Evolutionary conservation across 495 filamentous ascomycete species (phyloP), one percentile per base, ranked within the genome.

Genomic region (Apodospora peruviana): DNA sequence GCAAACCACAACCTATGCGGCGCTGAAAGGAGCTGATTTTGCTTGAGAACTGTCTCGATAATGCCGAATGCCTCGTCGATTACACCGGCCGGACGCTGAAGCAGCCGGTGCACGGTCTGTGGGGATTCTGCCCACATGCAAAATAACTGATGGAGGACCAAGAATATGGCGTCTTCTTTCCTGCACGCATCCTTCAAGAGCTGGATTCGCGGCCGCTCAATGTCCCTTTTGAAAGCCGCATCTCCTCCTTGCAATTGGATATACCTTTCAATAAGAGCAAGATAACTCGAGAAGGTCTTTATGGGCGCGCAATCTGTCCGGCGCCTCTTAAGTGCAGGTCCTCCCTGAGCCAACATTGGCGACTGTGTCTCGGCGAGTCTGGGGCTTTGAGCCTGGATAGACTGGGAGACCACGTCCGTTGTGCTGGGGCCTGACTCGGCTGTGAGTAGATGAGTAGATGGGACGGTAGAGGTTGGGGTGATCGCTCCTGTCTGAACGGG

Each of bases 61-160:
- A 59, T 59, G 4, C 36, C 32, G 47, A 79, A 76, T 18, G 67
- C 71, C 2, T 18, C 21, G 16, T 74, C 64, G 8, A 70, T 42
- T 1, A 10, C 37, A 1, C 29, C 9, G 1, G 21, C 39, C 1
- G 2, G 18, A 17, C 32, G 47, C 19, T 21, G 56, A 24, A 56
- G 35, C 4, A 49, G 43, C 10, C 3, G 21, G 41, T 50, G 43
- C 7, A 19, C 45, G 5, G 34, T 41, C 20, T 21, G 19, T n/a
- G 45, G 57, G 43, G 47, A 40, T 12, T 36, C 41, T 35, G 64
- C 66, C 69, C 73, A 77, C 12, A 77, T 55, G 58, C 81, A 85
- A 58, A 79, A 88, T 1, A 87, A 47, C 51, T 88, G 85, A 64
- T 91, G 87, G 4, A 88, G 58, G 10, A 70, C 70, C 42, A 90